Conservation (phyloP, 2,329 filamentous ascomycete species). For the Aspergillus japonicus region DNA sequence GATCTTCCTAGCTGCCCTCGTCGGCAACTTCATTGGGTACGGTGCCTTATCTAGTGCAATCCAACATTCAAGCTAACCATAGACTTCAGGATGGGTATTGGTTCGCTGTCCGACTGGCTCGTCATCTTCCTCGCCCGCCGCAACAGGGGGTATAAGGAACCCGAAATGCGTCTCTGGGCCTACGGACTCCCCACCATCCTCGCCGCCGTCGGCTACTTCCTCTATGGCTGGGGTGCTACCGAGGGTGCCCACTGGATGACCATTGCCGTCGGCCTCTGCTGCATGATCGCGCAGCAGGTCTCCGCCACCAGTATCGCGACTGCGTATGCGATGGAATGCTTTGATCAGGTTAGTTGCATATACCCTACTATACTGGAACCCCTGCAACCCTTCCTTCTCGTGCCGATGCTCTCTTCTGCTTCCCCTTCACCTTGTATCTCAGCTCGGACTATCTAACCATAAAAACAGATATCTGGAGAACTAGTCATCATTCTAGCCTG, state of each 20-base stretch:
- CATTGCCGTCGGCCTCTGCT: constrained; percentile 37
- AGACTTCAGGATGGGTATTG: constrained; percentile 43
- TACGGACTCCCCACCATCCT: constrained; percentile 34
- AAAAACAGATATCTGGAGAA: constrained; percentile 36
- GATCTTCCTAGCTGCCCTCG: constrained; percentile 34
- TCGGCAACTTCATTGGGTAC: constrained; percentile 35
- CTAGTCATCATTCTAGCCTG: constrained; percentile 40
- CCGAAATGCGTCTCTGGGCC: constrained; percentile 42
- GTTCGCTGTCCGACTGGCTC: constrained; percentile 32
- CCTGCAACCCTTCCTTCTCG: not conserved
- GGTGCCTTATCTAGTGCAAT: not conserved
- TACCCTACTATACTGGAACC: not conserved
- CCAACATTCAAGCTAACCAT: not conserved
- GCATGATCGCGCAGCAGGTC: constrained; percentile 45
- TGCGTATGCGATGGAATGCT: constrained; percentile 45
- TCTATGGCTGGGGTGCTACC: constrained; percentile 42
- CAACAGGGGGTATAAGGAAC: constrained; percentile 38
- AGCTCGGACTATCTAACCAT: no score
- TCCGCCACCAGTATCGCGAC: constrained; percentile 41
- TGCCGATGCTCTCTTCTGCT: not conserved
- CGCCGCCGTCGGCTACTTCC: constrained; percentile 36
- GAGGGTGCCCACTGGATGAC: constrained; percentile 36
- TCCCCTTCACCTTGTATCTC: not conserved
- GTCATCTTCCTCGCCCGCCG: constrained; percentile 34
- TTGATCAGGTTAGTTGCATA: constrained; percentile 29